phyloP scores from a whole-genome alignment of 2,329 filamentous ascomycete species.

The Fusarium begoniae region DNA sequence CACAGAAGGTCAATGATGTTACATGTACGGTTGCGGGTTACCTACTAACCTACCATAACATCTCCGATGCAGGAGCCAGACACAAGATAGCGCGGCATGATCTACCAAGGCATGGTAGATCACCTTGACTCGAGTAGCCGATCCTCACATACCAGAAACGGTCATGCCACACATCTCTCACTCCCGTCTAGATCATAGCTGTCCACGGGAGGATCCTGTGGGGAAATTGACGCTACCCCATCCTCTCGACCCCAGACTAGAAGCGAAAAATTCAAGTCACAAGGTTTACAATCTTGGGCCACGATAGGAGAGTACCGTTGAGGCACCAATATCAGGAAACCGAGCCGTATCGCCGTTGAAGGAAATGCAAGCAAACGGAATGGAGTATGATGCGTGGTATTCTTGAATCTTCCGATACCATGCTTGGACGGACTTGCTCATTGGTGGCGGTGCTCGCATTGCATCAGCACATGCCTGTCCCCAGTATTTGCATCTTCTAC shows the following conservation, averaged over 20 bases:
- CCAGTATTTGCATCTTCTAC: conserved; percentile 20
- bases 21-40: conserved; percentile 6
- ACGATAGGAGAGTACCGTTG: conserved; percentile 30
- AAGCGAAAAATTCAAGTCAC: conserved; percentile 37
- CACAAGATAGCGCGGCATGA: conserved; percentile 12
- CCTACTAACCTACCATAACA: not conserved
- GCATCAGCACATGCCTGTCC: conserved; percentile 23
- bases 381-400: not conserved
- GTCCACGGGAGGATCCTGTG: conserved; percentile 33
- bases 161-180: conserved; percentile 10
- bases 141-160: conserved; percentile 16
- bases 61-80: conserved; percentile 21
- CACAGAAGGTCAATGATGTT: not conserved
- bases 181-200: conserved; percentile 11
- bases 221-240: conserved; percentile 42
- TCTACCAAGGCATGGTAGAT: conserved; percentile 16
- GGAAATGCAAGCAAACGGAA: conserved; percentile 1
- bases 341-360: conserved; percentile 4
- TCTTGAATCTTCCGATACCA: not conserved
- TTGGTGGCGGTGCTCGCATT: conserved; percentile 14
- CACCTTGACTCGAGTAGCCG: conserved; percentile 32
- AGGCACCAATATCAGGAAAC: conserved; percentile 33
- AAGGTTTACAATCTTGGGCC: conserved; percentile 36
- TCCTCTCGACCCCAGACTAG: conserved; percentile 28
- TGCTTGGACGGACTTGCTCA: conserved; percentile 6